A percentile compares a stretch with the other conserved stretches of the same genome.
phyloP scores from a whole-genome alignment of 179 eudicot genomes.

The Silene vulgaris region DNA sequence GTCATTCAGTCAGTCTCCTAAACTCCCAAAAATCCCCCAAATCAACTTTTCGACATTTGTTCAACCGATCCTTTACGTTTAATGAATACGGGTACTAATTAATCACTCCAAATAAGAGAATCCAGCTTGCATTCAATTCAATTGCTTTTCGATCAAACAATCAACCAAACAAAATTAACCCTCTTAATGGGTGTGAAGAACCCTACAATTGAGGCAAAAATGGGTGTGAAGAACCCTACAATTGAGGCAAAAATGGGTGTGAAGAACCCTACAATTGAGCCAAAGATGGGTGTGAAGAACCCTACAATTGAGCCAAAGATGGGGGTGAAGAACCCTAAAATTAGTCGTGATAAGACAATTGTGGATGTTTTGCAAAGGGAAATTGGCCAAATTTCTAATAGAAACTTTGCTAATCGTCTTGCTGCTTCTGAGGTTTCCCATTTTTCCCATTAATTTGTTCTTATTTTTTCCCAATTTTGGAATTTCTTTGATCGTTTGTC shows the following conservation, averaged over 20 bases:
- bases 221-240: too few species aligned
- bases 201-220: too few species aligned
- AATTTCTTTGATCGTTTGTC: not conserved
- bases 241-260: too few species aligned
- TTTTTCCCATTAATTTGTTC: not conserved
- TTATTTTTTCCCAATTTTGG: not conserved
- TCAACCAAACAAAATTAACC: not conserved
- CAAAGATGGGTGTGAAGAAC: too few species aligned
- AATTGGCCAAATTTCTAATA: slow-evolving; percentile 55
- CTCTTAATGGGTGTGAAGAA: too few species aligned
- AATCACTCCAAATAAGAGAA: not conserved
- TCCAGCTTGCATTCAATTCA: not conserved
- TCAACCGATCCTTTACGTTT: too few species aligned
- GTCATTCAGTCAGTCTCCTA: too few species aligned
- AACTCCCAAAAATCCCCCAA: not conserved
- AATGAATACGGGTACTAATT: not conserved
- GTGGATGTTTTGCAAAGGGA: slow-evolving; percentile 68
- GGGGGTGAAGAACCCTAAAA: slow-evolving; percentile 34
- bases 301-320: too few species aligned
- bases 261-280: too few species aligned
- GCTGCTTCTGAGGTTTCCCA: slow-evolving; percentile 74
- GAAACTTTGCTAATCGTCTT: slow-evolving; percentile 62
- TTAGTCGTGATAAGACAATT: slow-evolving; percentile 35
- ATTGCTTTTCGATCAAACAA: not conserved
- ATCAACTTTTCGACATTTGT: not conserved